Conservation (phyloP, 768 basidiomycete species). For the Amanita brunnescens region DNA sequence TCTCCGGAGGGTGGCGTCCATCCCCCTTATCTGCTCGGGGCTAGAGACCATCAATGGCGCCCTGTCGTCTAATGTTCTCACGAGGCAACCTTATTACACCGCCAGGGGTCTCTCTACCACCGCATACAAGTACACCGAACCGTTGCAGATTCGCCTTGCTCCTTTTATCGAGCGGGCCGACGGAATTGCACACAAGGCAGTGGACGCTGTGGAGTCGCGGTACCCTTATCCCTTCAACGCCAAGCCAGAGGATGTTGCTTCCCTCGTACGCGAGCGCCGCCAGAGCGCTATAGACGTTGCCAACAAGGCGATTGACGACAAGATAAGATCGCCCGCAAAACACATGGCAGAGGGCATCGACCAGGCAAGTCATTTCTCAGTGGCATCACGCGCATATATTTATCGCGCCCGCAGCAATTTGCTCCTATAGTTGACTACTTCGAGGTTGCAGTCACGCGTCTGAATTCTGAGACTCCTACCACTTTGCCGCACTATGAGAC, state of each 20-base stretch:
- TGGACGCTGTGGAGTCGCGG: constrained; percentile 63
- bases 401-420: constrained; percentile 39
- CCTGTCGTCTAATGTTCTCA: constrained; percentile 51
- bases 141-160: constrained; percentile 55
- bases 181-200: constrained; percentile 61
- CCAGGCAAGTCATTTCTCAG: constrained; percentile 39
- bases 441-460: constrained; percentile 45
- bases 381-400: constrained; percentile 9
- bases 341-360: constrained; percentile 62
- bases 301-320: constrained; percentile 58
- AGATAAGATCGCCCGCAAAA: constrained; percentile 52
- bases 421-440: constrained; percentile 71
- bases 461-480: constrained; percentile 36
- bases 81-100: constrained; percentile 54
- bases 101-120: constrained; percentile 53
- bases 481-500: constrained; percentile 39
- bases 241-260: constrained; percentile 62
- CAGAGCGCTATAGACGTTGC: constrained; percentile 40
- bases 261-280: constrained; percentile 47
- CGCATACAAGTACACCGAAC: constrained; percentile 55
- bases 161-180: constrained; percentile 60
- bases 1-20: constrained; percentile 56
- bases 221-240: constrained; percentile 73
- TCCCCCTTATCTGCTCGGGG: constrained; percentile 64
- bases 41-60: constrained; percentile 51